Evolutionary conservation across 192 early-diverging fungal genomes (phyloP).

Genomic region (Martensiomyces pterosporus): DNA sequence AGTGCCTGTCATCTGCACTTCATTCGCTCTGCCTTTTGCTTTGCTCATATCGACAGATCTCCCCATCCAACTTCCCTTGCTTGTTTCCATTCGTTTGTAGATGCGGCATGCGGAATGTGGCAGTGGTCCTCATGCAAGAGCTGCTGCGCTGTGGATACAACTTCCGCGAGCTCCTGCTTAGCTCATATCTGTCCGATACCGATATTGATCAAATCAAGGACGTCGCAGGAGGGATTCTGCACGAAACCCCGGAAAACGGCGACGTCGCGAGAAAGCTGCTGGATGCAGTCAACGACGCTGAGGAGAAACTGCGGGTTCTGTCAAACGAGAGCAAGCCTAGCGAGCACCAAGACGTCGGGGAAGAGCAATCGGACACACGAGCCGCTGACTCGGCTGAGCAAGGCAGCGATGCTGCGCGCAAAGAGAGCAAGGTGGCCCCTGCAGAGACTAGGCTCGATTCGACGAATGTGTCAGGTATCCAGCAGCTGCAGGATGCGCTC

Average conservation of each 20-base stretch:
- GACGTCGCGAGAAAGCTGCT: constrained; percentile 26
- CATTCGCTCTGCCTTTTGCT: background rate
- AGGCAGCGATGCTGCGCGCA: constrained; percentile 2
- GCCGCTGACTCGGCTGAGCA: too few relatives aligned
- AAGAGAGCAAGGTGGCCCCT: background rate
- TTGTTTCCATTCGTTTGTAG: constrained; percentile 19
- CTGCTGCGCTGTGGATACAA: constrained; percentile 41
- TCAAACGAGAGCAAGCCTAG: background rate
- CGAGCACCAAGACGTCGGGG: background rate
- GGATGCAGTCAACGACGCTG: constrained; percentile 26
- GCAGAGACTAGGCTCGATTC: constrained; percentile 26
- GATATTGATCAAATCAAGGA: constrained; percentile 46
- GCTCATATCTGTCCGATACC: constrained; percentile 40
- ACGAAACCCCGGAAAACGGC: constrained; percentile 17
- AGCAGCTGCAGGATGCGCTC: constrained; percentile 69
- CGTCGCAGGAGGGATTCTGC: constrained; percentile 32
- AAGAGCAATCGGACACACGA: too few relatives aligned
- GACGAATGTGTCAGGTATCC: constrained; percentile 67
- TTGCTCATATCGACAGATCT: background rate
- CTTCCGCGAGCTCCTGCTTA: constrained; percentile 42
- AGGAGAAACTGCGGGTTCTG: constrained; percentile 23
- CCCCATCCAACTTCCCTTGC: background rate
- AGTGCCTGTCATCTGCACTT: background rate
- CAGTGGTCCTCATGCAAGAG: constrained; percentile 45
- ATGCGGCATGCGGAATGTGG: constrained; percentile 30